Percentiles rank a stretch among this genome's conserved stretches.
phyloP scores from a whole-genome alignment of 2,329 filamentous ascomycete species.

The Xylaria hypoxylon region DNA sequence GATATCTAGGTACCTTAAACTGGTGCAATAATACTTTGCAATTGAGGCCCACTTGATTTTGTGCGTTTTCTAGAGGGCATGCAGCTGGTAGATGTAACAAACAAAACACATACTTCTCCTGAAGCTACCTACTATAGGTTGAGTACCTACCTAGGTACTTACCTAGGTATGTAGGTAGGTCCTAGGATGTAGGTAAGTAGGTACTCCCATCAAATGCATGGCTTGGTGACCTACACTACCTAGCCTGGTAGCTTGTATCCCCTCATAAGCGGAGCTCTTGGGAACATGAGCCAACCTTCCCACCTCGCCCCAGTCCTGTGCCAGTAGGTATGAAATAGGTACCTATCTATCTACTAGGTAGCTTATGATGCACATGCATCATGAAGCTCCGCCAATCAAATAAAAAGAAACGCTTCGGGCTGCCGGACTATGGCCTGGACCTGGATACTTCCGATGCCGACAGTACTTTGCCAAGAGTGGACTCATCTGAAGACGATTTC shows the following conservation, averaged over 20 bases:
- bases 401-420: slow-evolving; percentile 44
- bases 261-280: slow-evolving; percentile 35
- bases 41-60: too few species aligned
- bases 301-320: slow-evolving; percentile 22
- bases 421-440: slow-evolving; percentile 39
- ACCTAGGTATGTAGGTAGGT: too few species aligned
- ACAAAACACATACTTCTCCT: not conserved
- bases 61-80: not conserved
- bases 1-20: too few species aligned
- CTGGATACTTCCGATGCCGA: slow-evolving; percentile 46
- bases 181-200: too few species aligned
- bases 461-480: slow-evolving; percentile 32
- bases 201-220: slow-evolving; percentile 2
- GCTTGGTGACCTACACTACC: slow-evolving; percentile 4
- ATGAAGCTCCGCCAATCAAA: slow-evolving; percentile 51
- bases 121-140: too few species aligned
- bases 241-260: slow-evolving; percentile 5
- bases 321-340: slow-evolving; percentile 17
- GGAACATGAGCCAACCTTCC: slow-evolving; percentile 21
- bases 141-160: too few species aligned
- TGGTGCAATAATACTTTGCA: too few species aligned
- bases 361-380: slow-evolving; percentile 33
- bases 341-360: slow-evolving; percentile 9
- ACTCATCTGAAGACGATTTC: slow-evolving; percentile 48
- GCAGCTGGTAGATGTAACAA: not conserved